Evolutionary conservation across 2,329 filamentous ascomycete genomes (phyloP), one percentile per base, ranked within the genome.

Genomic region (Phaeosphaeriaceae sp.): DNA sequence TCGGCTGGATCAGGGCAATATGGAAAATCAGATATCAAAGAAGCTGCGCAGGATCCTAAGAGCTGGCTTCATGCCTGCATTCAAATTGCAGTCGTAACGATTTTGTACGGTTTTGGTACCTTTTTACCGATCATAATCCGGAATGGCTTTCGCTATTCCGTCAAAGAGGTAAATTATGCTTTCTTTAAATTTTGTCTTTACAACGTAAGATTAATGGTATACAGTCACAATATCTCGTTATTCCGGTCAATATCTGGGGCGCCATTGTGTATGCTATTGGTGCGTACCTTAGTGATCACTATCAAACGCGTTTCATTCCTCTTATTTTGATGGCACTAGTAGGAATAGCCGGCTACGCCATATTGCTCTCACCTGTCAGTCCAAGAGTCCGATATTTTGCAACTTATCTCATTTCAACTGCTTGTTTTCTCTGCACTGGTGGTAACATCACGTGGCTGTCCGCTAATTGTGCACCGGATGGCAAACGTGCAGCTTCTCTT

Each of bases 91-190:
- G 69, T 72, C 3, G 70, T 76, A 7, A 75, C 73, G 0, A 72
- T 76, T 11, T 50, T 75, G 8, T 76, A 76, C 36, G 47, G 47
- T 0, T 76, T 76, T 32, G 69, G 74, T 3, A 76, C 74, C 0
- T 77, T 77, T 40, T 55, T 77, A 1, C 75, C 74, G 0, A 74
- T 76, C 39, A 76, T 77, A 40, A 75, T 76, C 38, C 70, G 71
- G 16, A 67, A 76, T 15, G 66, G 68, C 2, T 76, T 77, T 48
- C 61, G 72, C 17, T 76, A 73, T 44, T 72, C 71, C 1, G 72
- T 71, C 1, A 63, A 74, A 9, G 68, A 77, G 53, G 70, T 71
- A 38, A 55, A 69, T 26, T 16, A 18, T 6, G 64, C 66, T 69
- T 9, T 63, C 18, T 4, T 11, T 6, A 1, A 26, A 26, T 8